Percentiles rank a stretch among this genome's conserved stretches.
phyloP scores from a whole-genome alignment of 768 basidiomycete species.

The Termitomyces sp. region DNA sequence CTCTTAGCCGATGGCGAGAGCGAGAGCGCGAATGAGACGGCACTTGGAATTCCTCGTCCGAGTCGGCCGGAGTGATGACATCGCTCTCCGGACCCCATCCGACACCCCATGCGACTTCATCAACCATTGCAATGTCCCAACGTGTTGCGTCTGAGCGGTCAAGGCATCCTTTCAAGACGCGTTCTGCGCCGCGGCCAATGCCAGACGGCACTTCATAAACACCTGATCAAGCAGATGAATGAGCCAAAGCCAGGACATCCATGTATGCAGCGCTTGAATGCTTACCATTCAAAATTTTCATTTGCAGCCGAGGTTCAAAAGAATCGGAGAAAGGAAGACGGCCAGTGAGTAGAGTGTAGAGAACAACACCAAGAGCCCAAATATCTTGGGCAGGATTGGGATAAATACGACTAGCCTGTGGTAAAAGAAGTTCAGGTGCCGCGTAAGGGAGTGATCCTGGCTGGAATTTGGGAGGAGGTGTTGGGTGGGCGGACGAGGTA shows the following conservation, averaged over 20 bases:
- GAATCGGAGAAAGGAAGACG: slow-evolving; percentile 84
- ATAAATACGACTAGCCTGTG: slow-evolving; percentile 38
- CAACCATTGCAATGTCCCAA: slow-evolving; percentile 82
- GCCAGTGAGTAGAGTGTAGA: slow-evolving; percentile 83
- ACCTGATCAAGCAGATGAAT: slow-evolving; percentile 37
- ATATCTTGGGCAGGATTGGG: slow-evolving; percentile 83
- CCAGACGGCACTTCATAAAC: slow-evolving; percentile 54
- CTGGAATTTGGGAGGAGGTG: slow-evolving; percentile 36
- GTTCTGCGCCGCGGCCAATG: slow-evolving; percentile 59
- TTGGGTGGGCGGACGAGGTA: slow-evolving; percentile 27
- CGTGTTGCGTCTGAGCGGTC: slow-evolving; percentile 56
- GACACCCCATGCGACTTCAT: slow-evolving; percentile 77
- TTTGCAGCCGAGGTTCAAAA: slow-evolving; percentile 87
- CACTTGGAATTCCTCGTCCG: slow-evolving; percentile 22
- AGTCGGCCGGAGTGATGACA: slow-evolving; percentile 29
- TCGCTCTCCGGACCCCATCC: slow-evolving; percentile 64
- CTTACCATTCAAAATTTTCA: slow-evolving; percentile 86
- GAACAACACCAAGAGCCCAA: slow-evolving; percentile 91
- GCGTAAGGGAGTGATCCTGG: slow-evolving; percentile 91
- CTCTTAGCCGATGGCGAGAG: slow-evolving; percentile 18
- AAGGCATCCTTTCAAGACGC: slow-evolving; percentile 78
- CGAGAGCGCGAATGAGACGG: slow-evolving; percentile 28
- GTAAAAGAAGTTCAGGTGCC: slow-evolving; percentile 79
- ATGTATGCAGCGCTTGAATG: background rate
- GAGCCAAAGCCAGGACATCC: background rate